Percentiles rank a stretch among this genome's conserved stretches.
These are phyloP conservation scores for Sarocladiaceae sp. DNA, from an alignment of 2,329 filamentous ascomycete species.

Conservation along the genomic window DNA sequence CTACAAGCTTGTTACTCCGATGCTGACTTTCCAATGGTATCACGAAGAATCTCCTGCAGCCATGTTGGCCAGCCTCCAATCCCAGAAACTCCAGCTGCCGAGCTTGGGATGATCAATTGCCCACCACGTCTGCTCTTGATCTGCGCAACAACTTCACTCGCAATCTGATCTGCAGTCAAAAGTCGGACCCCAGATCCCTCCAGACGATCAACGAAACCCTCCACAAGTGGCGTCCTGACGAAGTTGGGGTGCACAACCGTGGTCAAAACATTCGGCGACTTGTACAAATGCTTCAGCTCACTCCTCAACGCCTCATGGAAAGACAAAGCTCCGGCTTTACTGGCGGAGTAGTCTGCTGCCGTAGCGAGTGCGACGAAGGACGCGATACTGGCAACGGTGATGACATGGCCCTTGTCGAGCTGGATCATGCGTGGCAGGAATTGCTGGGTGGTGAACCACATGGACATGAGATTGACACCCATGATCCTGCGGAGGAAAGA, in stretches of 20 bases:
- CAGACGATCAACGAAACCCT: constrained; percentile 25
- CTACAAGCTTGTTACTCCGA: not conserved
- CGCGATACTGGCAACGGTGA: constrained; percentile 65
- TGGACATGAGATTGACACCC: constrained; percentile 62
- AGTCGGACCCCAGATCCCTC: constrained; percentile 24
- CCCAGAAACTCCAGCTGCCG: constrained; percentile 18
- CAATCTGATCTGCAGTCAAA: constrained; percentile 31
- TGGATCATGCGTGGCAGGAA: constrained; percentile 63
- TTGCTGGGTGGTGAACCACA: constrained; percentile 60
- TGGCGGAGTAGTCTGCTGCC: constrained; percentile 62
- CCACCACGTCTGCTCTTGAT: constrained; percentile 39
- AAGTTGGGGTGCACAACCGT: constrained; percentile 58
- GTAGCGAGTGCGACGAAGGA: constrained; percentile 55
- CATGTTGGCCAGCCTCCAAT: constrained; percentile 38
- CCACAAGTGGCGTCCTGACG: constrained; percentile 41
- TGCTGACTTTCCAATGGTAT: constrained; percentile 18
- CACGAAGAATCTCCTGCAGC: constrained; percentile 28
- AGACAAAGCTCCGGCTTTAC: constrained; percentile 59
- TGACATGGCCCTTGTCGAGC: constrained; percentile 64
- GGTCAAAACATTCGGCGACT: constrained; percentile 58
- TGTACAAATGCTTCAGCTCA: constrained; percentile 55
- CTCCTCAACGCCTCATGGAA: constrained; percentile 62
- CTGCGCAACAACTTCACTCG: constrained; percentile 38
- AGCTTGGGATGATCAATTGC: constrained; percentile 39
- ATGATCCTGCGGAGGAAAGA: constrained; percentile 59